Conservation (phyloP, 2,329 filamentous ascomycete genomes). For the Grosmannia clavigera region DNA sequence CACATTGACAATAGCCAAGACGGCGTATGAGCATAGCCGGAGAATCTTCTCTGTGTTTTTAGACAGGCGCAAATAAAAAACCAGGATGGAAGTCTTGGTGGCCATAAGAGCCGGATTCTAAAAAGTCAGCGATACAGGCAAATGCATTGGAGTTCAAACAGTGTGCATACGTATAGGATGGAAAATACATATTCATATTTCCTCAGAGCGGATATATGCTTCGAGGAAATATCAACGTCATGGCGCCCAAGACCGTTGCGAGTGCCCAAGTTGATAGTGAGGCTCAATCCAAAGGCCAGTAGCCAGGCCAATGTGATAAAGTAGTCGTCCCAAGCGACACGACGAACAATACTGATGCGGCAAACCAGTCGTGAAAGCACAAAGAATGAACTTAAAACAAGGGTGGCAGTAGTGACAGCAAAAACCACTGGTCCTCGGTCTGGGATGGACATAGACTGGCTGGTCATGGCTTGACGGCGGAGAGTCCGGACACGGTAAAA, state of each 20-base stretch:
- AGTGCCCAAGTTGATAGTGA: constrained; percentile 53
- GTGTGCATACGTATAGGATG: constrained; percentile 42
- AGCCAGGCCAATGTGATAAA: constrained; percentile 71
- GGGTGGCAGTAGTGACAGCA: constrained; percentile 55
- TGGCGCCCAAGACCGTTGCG: constrained; percentile 55
- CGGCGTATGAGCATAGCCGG: constrained; percentile 69
- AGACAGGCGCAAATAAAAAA: constrained; percentile 79
- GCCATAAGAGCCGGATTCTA: constrained; percentile 83
- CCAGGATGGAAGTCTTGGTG: constrained; percentile 81
- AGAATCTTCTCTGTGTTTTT: constrained; percentile 66
- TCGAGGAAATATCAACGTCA: constrained; percentile 43
- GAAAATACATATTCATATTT: constrained; percentile 52
- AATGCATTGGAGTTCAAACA: not conserved
- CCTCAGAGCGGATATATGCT: constrained; percentile 40
- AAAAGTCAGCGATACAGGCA: constrained; percentile 4
- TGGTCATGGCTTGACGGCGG: not conserved
- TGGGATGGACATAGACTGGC: constrained; percentile 15
- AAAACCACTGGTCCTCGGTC: constrained; percentile 51
- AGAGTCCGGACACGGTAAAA: no score
- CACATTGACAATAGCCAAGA: constrained; percentile 64
- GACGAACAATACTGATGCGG: constrained; percentile 59
- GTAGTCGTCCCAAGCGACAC: constrained; percentile 65
- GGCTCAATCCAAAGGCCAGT: constrained; percentile 53
- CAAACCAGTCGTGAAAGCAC: constrained; percentile 64
- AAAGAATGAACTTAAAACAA: constrained; percentile 60